Conservation (phyloP, 2,329 filamentous ascomycete species). For the Fusarium pilosicola region DNA sequence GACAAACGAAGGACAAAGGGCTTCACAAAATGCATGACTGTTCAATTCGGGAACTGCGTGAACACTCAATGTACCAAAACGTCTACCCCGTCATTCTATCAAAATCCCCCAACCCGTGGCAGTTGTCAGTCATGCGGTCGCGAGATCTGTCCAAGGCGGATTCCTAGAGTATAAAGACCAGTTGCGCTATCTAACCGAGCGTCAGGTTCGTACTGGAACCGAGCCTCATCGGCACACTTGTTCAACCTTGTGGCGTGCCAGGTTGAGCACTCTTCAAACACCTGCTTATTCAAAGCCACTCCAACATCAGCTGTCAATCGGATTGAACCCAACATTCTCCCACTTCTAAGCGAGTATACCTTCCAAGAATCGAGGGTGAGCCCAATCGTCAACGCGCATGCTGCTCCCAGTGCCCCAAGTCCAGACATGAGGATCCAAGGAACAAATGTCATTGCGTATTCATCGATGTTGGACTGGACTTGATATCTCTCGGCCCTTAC, state of each 20-base stretch:
- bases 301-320: conserved; percentile 27
- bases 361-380: conserved; percentile 22
- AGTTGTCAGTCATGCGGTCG: background rate
- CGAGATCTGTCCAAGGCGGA: conserved; percentile 13
- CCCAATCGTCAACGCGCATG: conserved; percentile 11
- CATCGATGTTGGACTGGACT: background rate
- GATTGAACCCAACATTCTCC: conserved; percentile 18
- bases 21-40: background rate
- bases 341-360: conserved; percentile 19
- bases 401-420: conserved; percentile 10
- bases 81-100: background rate
- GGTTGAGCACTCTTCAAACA: conserved; percentile 21
- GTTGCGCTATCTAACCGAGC: background rate
- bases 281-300: conserved; percentile 19
- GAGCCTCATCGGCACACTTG: conserved; percentile 2
- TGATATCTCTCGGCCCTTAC: background rate
- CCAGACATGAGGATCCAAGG: conserved; percentile 28
- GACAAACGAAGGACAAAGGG: background rate
- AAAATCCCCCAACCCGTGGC: background rate
- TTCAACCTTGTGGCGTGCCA: conserved; percentile 16
- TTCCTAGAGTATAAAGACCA: conserved; percentile 1
- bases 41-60: background rate
- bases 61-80: background rate
- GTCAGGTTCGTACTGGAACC: conserved; percentile 15
- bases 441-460: conserved; percentile 30